phyloP scores from a whole-genome alignment of 1,284 basidiomycete species.

The Apiotrichum mycotoxinovorans region DNA sequence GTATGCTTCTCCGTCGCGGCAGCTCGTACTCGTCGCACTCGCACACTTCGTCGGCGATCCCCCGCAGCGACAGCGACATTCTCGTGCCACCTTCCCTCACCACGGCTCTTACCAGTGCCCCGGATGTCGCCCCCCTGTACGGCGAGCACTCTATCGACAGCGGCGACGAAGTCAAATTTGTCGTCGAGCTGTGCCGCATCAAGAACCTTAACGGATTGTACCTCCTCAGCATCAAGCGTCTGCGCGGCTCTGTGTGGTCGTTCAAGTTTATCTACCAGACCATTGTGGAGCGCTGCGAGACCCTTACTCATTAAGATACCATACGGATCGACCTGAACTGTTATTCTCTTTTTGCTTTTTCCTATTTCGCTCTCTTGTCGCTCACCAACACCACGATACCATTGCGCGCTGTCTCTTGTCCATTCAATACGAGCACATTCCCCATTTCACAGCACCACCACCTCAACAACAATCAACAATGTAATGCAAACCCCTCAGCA shows the following conservation, averaged over 20 bases:
- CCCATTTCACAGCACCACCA: not conserved
- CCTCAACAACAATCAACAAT: not conserved
- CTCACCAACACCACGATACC: not conserved
- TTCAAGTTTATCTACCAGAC: conserved; percentile 93
- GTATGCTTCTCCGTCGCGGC: conserved; percentile 78
- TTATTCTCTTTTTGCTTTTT: not conserved
- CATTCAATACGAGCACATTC: not conserved
- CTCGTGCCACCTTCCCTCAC: conserved; percentile 31
- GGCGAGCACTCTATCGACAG: conserved; percentile 72
- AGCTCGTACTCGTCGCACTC: conserved; percentile 67
- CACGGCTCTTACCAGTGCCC: conserved; percentile 17
- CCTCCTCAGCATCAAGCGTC: conserved; percentile 79
- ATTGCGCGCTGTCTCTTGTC: not conserved
- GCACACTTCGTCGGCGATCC: conserved; percentile 27
- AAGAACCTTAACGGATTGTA: conserved; percentile 82
- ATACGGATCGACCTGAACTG: not conserved
- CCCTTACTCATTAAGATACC: conserved; percentile 32
- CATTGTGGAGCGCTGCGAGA: conserved; percentile 61
- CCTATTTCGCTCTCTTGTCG: not conserved
- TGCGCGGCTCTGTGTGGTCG: conserved; percentile 87
- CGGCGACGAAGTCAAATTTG: conserved; percentile 90
- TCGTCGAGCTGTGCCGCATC: conserved; percentile 81
- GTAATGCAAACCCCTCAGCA: conserved; percentile 1
- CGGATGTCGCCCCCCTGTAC: conserved; percentile 61
- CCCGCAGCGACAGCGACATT: conserved; percentile 42